A percentile compares a stretch with the other conserved stretches of the same genome.
Evolutionary conservation across 768 basidiomycete genomes (phyloP).

Genomic region (Phanerochaete carnosa): DNA sequence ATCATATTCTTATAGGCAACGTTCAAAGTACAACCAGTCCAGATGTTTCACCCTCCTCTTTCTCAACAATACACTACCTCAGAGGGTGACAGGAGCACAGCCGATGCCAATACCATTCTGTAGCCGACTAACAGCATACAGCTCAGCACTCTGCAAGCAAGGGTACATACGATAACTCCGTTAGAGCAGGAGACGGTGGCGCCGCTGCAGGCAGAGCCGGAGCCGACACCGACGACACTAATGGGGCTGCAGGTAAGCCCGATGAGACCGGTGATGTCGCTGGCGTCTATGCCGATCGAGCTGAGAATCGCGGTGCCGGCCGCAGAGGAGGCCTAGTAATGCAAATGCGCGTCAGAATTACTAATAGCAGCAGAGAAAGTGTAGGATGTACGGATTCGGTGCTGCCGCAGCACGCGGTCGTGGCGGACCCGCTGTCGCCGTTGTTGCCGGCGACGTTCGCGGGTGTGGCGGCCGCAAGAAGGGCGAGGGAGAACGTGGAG

Average conservation of each 20-base stretch:
- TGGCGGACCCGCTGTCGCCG: no score
- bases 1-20: no score
- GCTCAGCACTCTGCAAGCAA: no score
- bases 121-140: no score
- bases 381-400: neutral
- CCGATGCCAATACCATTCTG: no score
- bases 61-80: no score
- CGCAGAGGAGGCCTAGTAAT: neutral
- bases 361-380: neutral
- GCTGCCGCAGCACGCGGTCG: conserved; percentile 4
- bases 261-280: conserved; percentile 11
- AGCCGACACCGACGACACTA: conserved; percentile 10
- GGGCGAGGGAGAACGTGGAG: neutral
- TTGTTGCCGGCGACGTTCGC: neutral
- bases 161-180: neutral
- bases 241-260: conserved; percentile 19
- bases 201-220: conserved; percentile 10
- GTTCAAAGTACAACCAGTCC: no score
- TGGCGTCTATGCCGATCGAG: conserved; percentile 15
- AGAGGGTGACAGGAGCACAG: no score
- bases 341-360: neutral
- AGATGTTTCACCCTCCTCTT: no score
- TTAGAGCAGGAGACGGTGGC: conserved; percentile 11
- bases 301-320: neutral
- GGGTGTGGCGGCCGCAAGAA: conserved; percentile 8